Evolutionary conservation across 2,329 filamentous ascomycete genomes (phyloP).

Genomic region (Phyllosticta citrichinensis): DNA sequence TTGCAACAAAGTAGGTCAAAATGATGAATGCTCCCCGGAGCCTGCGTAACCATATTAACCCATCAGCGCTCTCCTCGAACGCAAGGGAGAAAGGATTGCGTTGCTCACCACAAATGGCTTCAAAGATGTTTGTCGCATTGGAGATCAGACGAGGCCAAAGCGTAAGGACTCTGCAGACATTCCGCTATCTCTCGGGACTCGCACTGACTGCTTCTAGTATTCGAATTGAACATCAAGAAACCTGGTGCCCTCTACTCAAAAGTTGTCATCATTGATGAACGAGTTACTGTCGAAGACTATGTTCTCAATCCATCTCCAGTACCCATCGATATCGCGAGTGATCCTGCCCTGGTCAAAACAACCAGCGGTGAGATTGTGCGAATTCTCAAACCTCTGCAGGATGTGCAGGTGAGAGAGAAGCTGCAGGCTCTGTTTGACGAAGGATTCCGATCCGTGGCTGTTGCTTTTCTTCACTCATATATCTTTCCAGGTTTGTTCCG

Average conservation of each 20-base stretch:
- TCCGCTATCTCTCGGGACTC: neutral
- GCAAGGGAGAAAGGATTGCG: conserved; percentile 12
- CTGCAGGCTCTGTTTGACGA: conserved; percentile 20
- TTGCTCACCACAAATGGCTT: conserved; percentile 15
- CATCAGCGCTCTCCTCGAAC: conserved; percentile 18
- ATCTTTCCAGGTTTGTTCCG: conserved; percentile 16
- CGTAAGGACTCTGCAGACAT: neutral
- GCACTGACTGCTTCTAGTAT: conserved; percentile 5
- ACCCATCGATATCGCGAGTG: conserved; percentile 6
- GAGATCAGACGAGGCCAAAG: conserved; percentile 18
- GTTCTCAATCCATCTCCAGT: conserved; percentile 14
- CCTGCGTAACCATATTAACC: neutral
- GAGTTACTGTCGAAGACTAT: conserved; percentile 17
- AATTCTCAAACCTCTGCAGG: conserved; percentile 12
- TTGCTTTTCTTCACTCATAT: conserved; percentile 26
- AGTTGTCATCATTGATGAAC: conserved; percentile 17
- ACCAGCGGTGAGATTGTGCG: conserved; percentile 15
- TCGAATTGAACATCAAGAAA: conserved; percentile 17
- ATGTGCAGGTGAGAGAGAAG: conserved; percentile 3
- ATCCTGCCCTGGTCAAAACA: conserved; percentile 12
- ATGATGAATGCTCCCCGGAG: neutral
- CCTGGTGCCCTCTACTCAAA: conserved; percentile 16
- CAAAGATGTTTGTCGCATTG: conserved; percentile 16
- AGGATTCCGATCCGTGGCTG: conserved; percentile 27
- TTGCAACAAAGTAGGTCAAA: conserved; percentile 17